Base-by-base conservation (phyloP, 2,329 filamentous ascomycete species). In the Phialemoniopsis sp. region DNA sequence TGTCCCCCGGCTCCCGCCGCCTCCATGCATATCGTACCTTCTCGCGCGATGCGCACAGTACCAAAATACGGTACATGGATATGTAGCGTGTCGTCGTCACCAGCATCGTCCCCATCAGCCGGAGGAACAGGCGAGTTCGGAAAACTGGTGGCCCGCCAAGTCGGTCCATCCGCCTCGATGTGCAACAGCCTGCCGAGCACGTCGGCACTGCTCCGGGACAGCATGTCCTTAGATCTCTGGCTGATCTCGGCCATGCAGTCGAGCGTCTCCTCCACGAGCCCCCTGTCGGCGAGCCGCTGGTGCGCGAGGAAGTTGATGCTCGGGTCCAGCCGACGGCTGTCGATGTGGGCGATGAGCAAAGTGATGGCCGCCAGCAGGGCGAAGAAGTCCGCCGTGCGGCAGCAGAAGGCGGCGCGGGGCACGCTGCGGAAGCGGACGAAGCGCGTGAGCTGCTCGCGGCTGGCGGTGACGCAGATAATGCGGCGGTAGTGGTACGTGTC, bases 401-500 rank as follows among this genome's bases (percentile, higher is more conserved):
- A 66, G 44, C 49, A 51, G 28, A 46, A 54, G 3, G 53, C 42
- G 10, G 53, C 41, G 1, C 42, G 46, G 28, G 58, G 54, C 46
- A 58, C 56, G 21, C 39, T 47, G 4, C 59, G 58, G 31, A 55
- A 50, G 4, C 50, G 40, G 39, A 62, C 49, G 36, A 60, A 64
- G n/a, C 59, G 58, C 7, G 43, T 42, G 3, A 67, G 36, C 2
- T 66, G 51, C 46, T 66, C 64, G 4, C 64, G 57, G 12, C 48
- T 51, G 5, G 62, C 58, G 26, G 57, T 62, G 10, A 59, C 53
- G 38, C 67, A 68, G 4, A 63, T 65, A 14, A 66, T 62, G 38
- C 64, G 71, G 42, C 66, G 71, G 45, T 70, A 69, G 15, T 70
- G 64, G 38, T 64, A 64, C 13, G 61, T 57, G 10, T 56, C 52